These are phyloP conservation scores for Xylariaceae sp. DNA, from an alignment of 2,329 filamentous ascomycete genomes.

Conservation along the genomic window DNA sequence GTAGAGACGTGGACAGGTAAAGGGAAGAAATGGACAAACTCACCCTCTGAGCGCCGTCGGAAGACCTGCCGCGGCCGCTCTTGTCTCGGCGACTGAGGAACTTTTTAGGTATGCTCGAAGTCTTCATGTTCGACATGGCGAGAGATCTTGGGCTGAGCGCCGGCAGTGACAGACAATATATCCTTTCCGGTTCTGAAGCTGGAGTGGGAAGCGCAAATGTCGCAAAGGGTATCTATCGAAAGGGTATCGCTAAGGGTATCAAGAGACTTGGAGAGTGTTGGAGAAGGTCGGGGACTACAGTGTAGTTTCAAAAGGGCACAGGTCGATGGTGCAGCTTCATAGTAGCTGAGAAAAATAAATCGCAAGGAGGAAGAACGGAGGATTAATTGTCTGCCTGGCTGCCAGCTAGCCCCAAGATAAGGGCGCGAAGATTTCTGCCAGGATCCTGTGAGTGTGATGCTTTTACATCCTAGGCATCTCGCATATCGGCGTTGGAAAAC, in stretches of 20 bases:
- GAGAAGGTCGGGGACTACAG: not conserved
- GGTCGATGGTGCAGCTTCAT: conserved; percentile 9
- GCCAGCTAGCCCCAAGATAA: not conserved
- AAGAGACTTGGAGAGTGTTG: not conserved
- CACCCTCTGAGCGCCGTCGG: conserved; percentile 51
- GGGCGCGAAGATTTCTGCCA: not conserved
- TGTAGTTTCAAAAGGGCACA: not conserved
- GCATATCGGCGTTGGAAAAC: not conserved
- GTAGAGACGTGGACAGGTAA: not conserved
- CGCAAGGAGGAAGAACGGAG: not conserved
- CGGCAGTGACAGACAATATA: not conserved
- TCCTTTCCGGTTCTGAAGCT: not conserved
- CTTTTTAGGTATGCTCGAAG: conserved; percentile 48
- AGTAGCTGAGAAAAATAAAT: not conserved
- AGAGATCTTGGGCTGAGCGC: conserved; percentile 3
- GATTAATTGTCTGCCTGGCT: not conserved
- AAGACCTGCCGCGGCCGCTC: conserved; percentile 52
- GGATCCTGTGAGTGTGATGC: not conserved
- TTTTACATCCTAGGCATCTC: not conserved
- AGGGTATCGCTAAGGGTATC: not conserved
- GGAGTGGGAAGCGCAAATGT: not conserved
- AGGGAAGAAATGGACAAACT: not conserved
- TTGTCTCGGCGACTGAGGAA: conserved; percentile 69
- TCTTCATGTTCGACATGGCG: conserved; percentile 43
- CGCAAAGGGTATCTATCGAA: not conserved